Percentiles rank a stretch among this genome's conserved stretches.
These are phyloP conservation scores for Trichoderma virens DNA, from an alignment of 495 filamentous ascomycete genomes.

Conservation along the genomic window DNA sequence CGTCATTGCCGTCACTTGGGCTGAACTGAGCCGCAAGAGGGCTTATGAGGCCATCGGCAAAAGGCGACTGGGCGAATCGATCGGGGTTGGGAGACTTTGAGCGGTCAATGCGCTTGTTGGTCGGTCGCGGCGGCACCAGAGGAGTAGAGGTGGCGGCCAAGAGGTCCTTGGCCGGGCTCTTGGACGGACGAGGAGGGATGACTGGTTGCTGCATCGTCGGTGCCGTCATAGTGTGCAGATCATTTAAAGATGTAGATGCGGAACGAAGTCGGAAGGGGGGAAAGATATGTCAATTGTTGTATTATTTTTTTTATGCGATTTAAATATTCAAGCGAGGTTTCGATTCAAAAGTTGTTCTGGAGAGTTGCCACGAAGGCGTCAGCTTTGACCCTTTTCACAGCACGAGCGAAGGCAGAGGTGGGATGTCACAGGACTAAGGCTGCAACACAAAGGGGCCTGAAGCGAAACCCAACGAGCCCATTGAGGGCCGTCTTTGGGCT, in stretches of 20 bases:
- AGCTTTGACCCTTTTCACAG: neutral
- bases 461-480: neutral
- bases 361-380: neutral
- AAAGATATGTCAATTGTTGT: neutral
- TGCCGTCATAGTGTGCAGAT: slow-evolving; percentile 26
- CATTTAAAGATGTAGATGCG: neutral
- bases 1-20: slow-evolving; percentile 36
- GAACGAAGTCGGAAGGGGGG: neutral
- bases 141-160: slow-evolving; percentile 29
- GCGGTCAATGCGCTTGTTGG: slow-evolving; percentile 58
- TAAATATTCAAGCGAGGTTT: neutral
- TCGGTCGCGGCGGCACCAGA: slow-evolving; percentile 64
- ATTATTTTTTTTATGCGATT: neutral
- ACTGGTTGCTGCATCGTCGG: slow-evolving; percentile 47
- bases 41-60: slow-evolving; percentile 54
- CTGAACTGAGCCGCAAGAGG: slow-evolving; percentile 28
- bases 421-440: slow-evolving; percentile 5
- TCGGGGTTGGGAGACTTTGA: slow-evolving; percentile 70
- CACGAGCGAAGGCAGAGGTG: neutral
- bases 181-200: slow-evolving; percentile 58
- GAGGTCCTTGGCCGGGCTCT: slow-evolving; percentile 33
- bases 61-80: slow-evolving; percentile 74
- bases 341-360: neutral
- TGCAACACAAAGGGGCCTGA: slow-evolving; percentile 1
- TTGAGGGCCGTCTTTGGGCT: neutral